Conservation (phyloP, 768 basidiomycete species). For the Pleurotus pulmonarius region DNA sequence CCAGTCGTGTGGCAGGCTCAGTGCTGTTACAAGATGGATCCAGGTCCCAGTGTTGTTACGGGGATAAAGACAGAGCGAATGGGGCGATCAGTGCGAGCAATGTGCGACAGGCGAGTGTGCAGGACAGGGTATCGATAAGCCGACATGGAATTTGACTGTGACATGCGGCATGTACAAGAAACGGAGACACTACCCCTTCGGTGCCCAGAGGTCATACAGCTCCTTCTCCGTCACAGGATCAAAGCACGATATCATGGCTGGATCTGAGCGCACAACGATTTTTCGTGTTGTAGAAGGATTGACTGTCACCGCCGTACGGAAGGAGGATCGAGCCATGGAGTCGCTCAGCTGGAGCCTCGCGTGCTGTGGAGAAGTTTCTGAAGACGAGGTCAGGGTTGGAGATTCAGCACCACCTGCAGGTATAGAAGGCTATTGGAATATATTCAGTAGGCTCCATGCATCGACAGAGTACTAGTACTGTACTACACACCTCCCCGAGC, state of each 20-base stretch:
- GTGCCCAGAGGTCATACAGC: slow-evolving; percentile 76
- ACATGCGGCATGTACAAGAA: too few relatives aligned
- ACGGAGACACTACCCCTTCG: slow-evolving; percentile 28
- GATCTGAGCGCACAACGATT: slow-evolving; percentile 58
- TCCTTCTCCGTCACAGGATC: slow-evolving; percentile 67
- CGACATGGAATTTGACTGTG: too few relatives aligned
- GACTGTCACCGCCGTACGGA: slow-evolving; percentile 20
- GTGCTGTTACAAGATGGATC: too few relatives aligned
- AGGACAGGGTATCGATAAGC: too few relatives aligned
- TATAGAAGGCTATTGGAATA: background rate
- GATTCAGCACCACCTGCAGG: slow-evolving; percentile 17
- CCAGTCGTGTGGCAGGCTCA: too few relatives aligned
- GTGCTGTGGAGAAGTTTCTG: slow-evolving; percentile 26
- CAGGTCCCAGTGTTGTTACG: too few relatives aligned
- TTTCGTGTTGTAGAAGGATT: slow-evolving; percentile 20
- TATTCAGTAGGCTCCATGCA: background rate
- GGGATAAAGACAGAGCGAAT: too few relatives aligned
- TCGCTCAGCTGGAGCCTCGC: slow-evolving; percentile 18
- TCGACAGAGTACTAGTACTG: background rate
- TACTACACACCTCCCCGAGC: background rate
- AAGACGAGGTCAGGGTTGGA: slow-evolving; percentile 27
- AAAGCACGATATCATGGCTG: slow-evolving; percentile 67
- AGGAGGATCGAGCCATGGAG: slow-evolving; percentile 22
- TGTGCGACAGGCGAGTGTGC: too few relatives aligned
- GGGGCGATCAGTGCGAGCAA: too few relatives aligned